These are phyloP conservation scores for Alternaria burnsii DNA, from an alignment of 2,329 filamentous ascomycete species.

Conservation along the genomic window DNA sequence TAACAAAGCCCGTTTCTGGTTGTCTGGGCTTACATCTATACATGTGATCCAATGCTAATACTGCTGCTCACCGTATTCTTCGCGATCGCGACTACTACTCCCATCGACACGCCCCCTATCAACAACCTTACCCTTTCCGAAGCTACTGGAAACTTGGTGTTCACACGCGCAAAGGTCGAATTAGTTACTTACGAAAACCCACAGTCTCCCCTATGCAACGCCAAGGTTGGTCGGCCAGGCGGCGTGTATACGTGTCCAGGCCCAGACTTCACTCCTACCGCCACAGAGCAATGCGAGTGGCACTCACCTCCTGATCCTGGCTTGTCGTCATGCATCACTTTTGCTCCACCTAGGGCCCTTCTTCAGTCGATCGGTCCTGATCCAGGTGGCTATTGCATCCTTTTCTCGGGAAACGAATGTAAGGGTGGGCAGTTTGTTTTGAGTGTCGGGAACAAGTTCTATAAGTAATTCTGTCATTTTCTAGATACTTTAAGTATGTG, in stretches of 20 bases:
- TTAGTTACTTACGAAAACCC: not conserved
- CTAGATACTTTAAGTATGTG: not conserved
- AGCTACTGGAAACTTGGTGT: not conserved
- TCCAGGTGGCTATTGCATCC: slow-evolving; percentile 1
- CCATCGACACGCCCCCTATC: not conserved
- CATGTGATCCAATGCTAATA: not conserved
- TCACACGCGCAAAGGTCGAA: not conserved
- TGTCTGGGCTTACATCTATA: not conserved
- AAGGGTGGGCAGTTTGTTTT: not conserved
- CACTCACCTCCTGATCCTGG: not conserved
- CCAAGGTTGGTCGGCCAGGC: not conserved
- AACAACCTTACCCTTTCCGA: not conserved
- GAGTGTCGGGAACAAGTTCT: not conserved
- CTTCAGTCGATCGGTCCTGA: slow-evolving; percentile 2
- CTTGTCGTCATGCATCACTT: not conserved
- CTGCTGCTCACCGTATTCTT: not conserved
- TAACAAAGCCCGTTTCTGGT: rapidly evolving
- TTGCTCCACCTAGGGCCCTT: not conserved
- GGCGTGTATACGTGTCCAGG: slow-evolving; percentile 3
- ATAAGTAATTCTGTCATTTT: not conserved
- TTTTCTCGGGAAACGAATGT: not conserved
- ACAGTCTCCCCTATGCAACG: not conserved
- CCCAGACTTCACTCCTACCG: not conserved
- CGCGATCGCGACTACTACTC: not conserved
- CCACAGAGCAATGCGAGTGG: slow-evolving; percentile 2